Evolutionary conservation across 2,329 filamentous ascomycete genomes (phyloP).

Genomic region (Aspergillus texensis): DNA sequence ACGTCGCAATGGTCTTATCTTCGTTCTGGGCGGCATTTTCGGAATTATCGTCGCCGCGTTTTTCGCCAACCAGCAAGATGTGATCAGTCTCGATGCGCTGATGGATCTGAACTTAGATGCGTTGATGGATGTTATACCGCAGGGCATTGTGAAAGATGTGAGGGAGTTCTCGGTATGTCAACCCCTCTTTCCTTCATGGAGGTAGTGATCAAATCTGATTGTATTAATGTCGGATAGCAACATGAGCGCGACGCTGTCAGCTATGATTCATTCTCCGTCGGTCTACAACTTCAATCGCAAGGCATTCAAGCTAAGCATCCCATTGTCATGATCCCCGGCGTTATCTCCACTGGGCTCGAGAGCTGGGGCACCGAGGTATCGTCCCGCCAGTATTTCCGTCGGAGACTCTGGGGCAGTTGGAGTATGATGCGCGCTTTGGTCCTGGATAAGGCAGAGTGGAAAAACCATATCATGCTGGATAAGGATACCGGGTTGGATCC

Average conservation of each 20-base stretch:
- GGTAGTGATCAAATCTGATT: conserved; percentile 9
- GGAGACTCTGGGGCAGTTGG: conserved; percentile 96
- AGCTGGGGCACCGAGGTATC: conserved; percentile 90
- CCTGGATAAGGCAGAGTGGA: conserved; percentile 91
- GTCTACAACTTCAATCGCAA: conserved; percentile 77
- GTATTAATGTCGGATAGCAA: conserved; percentile 53
- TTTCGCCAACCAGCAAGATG: conserved; percentile 84
- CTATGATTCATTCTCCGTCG: conserved; percentile 93
- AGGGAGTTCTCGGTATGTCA: conserved; percentile 76
- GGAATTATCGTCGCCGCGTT: conserved; percentile 86
- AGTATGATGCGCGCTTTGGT: conserved; percentile 97
- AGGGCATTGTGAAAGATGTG: conserved; percentile 82
- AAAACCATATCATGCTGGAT: conserved; percentile 95
- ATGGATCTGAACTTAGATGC: conserved; percentile 77
- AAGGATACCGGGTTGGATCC: conserved; percentile 89
- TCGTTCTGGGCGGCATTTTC: conserved; percentile 84
- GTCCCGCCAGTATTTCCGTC: conserved; percentile 89
- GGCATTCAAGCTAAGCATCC: conserved; percentile 82
- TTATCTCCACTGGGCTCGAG: conserved; percentile 95
- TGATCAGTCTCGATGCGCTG: conserved; percentile 79
- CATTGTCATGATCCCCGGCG: conserved; percentile 95
- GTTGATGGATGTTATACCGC: conserved; percentile 83
- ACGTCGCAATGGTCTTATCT: conserved; percentile 78
- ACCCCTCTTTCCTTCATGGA: not conserved
- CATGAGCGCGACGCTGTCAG: conserved; percentile 84